Conservation (phyloP, 352 stramenopile species). For the Globisporangium recalcitrans region DNA sequence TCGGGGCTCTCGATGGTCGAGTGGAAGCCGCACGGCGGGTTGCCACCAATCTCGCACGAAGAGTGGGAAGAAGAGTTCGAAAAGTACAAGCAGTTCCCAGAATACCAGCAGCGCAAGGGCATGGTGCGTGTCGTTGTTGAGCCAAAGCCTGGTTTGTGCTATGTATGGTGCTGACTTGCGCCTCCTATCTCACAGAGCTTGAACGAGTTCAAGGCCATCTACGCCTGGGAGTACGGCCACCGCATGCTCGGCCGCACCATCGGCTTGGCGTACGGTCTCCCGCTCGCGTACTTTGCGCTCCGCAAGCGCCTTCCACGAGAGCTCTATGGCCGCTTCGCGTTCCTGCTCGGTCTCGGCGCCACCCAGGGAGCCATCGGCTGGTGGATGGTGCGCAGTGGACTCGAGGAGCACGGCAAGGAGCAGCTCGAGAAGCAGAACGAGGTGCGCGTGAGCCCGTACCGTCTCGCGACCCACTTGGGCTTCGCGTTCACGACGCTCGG, state of each 20-base stretch:
- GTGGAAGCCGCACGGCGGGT: conserved; percentile 93
- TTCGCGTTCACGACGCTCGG: conserved; percentile 97
- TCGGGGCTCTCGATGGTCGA: conserved; percentile 96
- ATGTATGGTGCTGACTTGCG: not conserved
- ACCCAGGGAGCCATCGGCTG: conserved; percentile 90
- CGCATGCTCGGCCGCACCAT: conserved; percentile 96
- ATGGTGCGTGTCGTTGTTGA: conserved; percentile 43
- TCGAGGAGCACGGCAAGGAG: conserved; percentile 90
- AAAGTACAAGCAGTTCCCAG: conserved; percentile 97
- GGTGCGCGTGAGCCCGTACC: conserved; percentile 96
- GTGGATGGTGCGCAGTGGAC: conserved; percentile 99
- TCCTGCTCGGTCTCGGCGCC: conserved; percentile 61
- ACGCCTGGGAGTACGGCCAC: conserved; percentile 95
- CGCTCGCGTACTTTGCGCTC: conserved; percentile 91
- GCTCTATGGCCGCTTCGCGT: conserved; percentile 58
- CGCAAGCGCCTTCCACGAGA: conserved; percentile 75
- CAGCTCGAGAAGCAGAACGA: conserved; percentile 84
- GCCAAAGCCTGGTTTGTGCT: not conserved
- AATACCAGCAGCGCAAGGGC: conserved; percentile 95
- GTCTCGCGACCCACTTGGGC: conserved; percentile 94
- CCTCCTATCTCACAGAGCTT: conserved; percentile 68
- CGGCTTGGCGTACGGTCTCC: conserved; percentile 90
- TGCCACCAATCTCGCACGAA: conserved; percentile 88
- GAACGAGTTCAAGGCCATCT: conserved; percentile 99
- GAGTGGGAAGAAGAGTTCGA: conserved; percentile 97